A percentile compares a stretch with the other conserved stretches of the same genome.
phyloP scores from a whole-genome alignment of 2,329 filamentous ascomycete species.

The Nemania sp. region DNA sequence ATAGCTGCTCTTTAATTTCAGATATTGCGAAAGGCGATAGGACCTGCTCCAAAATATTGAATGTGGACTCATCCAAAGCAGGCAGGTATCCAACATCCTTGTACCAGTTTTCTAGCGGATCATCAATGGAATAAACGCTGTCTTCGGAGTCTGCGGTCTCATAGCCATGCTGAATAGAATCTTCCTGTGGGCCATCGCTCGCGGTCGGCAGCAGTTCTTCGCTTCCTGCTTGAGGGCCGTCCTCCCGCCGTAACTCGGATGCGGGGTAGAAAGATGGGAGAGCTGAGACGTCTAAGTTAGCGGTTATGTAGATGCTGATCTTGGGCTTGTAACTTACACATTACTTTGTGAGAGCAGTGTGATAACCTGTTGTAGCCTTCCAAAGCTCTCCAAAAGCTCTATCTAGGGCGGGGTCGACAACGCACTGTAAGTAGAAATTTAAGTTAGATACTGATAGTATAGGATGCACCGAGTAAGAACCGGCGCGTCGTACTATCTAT shows the following conservation, averaged over 20 bases:
- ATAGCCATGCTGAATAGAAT: not conserved
- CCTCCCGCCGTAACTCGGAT: not conserved
- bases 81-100: constrained; percentile 14
- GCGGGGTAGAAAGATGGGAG: not conserved
- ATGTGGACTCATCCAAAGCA: not conserved
- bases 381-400: too few relatives aligned
- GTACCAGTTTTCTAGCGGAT: constrained; percentile 22
- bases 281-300: not conserved
- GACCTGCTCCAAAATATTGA: constrained; percentile 19
- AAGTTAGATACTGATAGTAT: too few relatives aligned
- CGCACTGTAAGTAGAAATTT: too few relatives aligned
- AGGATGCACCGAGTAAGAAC: too few relatives aligned
- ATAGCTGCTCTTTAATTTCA: not conserved
- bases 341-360: too few relatives aligned
- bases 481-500: too few relatives aligned
- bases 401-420: too few relatives aligned
- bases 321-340: not conserved
- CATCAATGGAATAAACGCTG: constrained; percentile 1
- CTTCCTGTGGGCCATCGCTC: constrained; percentile 2
- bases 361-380: too few relatives aligned
- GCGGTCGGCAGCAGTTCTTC: not conserved
- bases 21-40: constrained; percentile 17
- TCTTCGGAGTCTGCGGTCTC: constrained; percentile 6
- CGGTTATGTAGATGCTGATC: not conserved
- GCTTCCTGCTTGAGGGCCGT: not conserved